Base-by-base conservation (phyloP, 139 green algal species). In the Chlorella sp. region DNA sequence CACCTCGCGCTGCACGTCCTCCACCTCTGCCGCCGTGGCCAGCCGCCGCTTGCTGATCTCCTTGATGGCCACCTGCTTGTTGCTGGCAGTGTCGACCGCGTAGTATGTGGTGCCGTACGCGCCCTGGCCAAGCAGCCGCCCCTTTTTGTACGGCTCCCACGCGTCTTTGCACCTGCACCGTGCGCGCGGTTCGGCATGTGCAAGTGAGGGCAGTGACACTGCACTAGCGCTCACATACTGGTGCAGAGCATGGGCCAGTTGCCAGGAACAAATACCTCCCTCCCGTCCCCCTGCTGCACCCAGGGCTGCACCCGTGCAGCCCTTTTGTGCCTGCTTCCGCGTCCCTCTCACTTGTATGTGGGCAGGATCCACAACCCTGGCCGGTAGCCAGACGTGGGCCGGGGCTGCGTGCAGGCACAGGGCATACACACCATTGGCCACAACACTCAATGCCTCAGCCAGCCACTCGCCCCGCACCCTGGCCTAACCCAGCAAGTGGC, bases 21-120 rank as follows among this genome's bases (percentile, higher is more conserved):
- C 93, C 23, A 98, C 86, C 76, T 98, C 95, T 70, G 98, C 94
- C 6, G 83, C 72, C 34, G 78, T 88, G 50, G 80, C 78, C 32
- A 98, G 83, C 82, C 97, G 96, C 59, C 86, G 83, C 86, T 99
- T 99, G 60, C 83, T 85, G 77, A 99, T 98, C 42, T 87, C 86
- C 68, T 81, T 81, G 35, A 81, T 72, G 22, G 79, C 79, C 0
- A 71, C 68, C 63, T 80, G 70, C 69, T 85, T 69, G 10, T n/a
- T 59, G 1, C 74, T 86, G 33, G 67, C 74, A 74, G 84, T 87
- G 59, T 87, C 70, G 1, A 70, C 77, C 1, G 77, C 84, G 2
- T 85, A 50, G 66, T 87, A 85, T 0, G 82, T 91, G 26, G 80
- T 89, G 29, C 88, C 88, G 67, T 90, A 93, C 31, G 87, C 84